A percentile compares a stretch with the other conserved stretches of the same genome.
These are phyloP conservation scores for Amanita brunnescens DNA, from an alignment of 768 basidiomycete genomes.

Conservation along the genomic window DNA sequence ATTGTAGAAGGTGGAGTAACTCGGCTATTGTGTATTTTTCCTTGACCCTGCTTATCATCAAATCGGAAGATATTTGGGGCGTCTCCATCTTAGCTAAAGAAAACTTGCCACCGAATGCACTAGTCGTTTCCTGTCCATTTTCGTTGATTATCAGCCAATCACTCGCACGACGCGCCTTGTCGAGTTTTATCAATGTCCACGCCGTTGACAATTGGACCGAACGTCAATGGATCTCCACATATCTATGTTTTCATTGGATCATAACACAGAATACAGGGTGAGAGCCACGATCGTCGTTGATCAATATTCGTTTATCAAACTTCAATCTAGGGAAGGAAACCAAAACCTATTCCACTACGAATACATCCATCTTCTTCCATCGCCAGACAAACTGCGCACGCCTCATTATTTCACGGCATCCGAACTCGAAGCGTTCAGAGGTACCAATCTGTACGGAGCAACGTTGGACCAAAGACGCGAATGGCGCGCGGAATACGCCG, in stretches of 20 bases:
- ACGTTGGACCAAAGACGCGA: constrained; percentile 53
- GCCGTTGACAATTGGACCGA: constrained; percentile 40
- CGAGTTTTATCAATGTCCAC: constrained; percentile 24
- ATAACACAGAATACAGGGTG: constrained; percentile 29
- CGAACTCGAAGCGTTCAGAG: constrained; percentile 62
- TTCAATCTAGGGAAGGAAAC: constrained; percentile 9
- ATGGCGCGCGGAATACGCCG: constrained; percentile 56
- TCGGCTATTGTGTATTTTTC: too few relatives aligned
- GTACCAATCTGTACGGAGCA: constrained; percentile 77
- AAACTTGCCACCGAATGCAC: constrained; percentile 39
- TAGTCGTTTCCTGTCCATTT: constrained; percentile 62
- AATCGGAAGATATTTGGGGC: constrained; percentile 27
- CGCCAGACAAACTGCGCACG: constrained; percentile 47
- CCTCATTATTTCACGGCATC: constrained; percentile 58
- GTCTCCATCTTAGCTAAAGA: constrained; percentile 40
- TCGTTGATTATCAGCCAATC: constrained; percentile 53
- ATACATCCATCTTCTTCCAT: constrained; percentile 66
- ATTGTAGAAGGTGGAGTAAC: background rate
- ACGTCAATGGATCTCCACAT: constrained; percentile 60
- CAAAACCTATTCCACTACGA: constrained; percentile 34
- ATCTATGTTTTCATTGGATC: constrained; percentile 60
- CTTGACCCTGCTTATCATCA: background rate
- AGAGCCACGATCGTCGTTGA: constrained; percentile 13
- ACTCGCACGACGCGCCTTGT: constrained; percentile 34
- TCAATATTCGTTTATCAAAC: background rate